Evolutionary conservation across 257 asterid genomes (phyloP).

Genomic region (Lycium barbarum): DNA sequence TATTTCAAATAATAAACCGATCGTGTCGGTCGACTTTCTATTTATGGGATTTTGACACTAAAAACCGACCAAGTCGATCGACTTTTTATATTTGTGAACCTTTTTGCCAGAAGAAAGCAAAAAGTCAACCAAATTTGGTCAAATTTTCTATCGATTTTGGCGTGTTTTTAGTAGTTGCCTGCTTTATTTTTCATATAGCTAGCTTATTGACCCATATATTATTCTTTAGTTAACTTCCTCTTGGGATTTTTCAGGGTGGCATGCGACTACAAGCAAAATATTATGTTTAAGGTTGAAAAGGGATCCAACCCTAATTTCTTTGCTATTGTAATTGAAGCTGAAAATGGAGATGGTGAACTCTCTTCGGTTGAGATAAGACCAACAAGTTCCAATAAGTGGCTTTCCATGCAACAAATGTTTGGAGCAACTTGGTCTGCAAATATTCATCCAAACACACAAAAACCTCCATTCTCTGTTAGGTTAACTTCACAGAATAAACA

Average conservation of each 20-base stretch:
- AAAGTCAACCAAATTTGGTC: neutral
- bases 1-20: too few relatives aligned
- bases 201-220: neutral
- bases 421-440: constrained; percentile 34
- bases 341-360: constrained; percentile 38
- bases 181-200: too few relatives aligned
- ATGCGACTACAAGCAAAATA: constrained; percentile 23
- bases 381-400: constrained; percentile 6
- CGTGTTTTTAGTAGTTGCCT: too few relatives aligned
- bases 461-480: constrained; percentile 29
- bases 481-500: constrained; percentile 19
- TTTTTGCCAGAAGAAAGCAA: too few relatives aligned
- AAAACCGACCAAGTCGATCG: too few relatives aligned
- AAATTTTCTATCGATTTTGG: too few relatives aligned
- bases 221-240: neutral
- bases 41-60: too few relatives aligned
- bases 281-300: constrained; percentile 35
- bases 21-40: too few relatives aligned
- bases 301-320: constrained; percentile 39
- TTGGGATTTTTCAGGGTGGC: constrained; percentile 34
- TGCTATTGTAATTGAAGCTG: constrained; percentile 31
- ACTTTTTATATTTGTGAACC: too few relatives aligned
- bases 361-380: constrained; percentile 12
- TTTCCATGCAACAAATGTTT: constrained; percentile 35
- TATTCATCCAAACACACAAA: neutral